These are phyloP conservation scores for Phalaenopsis hybrid DNA, from an alignment of 116 monocot genomes.

Conservation along the genomic window DNA sequence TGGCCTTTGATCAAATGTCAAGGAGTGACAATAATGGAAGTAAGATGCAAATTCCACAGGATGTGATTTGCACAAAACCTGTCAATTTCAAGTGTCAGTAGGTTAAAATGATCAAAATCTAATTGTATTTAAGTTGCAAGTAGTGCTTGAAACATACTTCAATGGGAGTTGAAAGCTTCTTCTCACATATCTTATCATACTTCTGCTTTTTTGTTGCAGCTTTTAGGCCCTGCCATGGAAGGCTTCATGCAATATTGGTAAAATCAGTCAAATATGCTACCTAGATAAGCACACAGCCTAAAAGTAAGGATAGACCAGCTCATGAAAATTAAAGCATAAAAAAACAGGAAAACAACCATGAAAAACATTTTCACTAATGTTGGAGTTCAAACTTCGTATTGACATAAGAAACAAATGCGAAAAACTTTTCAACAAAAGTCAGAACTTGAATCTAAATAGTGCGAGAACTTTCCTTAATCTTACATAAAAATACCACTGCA, in stretches of 20 bases:
- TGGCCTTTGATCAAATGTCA: conserved; percentile 86
- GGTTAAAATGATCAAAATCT: neutral
- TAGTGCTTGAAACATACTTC: conserved; percentile 39
- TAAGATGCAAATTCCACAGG: conserved; percentile 96
- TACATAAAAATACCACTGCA: neutral
- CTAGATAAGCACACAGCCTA: neutral
- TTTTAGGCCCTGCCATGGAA: conserved; percentile 98
- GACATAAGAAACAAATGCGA: neutral
- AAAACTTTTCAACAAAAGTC: neutral
- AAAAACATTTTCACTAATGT: neutral
- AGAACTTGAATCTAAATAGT: neutral
- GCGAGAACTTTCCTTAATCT: neutral
- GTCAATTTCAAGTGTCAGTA: neutral
- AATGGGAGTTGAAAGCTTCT: conserved; percentile 92
- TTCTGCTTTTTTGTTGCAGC: conserved; percentile 96
- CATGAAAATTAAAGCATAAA: neutral
- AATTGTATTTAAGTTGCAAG: neutral
- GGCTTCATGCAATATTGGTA: conserved; percentile 42
- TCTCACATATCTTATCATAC: conserved; percentile 96
- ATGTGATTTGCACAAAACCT: conserved; percentile 85
- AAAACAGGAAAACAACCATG: neutral
- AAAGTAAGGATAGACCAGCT: neutral
- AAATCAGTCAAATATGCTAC: conserved; percentile 12
- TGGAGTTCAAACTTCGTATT: neutral
- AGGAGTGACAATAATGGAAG: conserved; percentile 94